phyloP scores from a whole-genome alignment of 805 yeast genomes.

The Schizosaccharomyces octosporus region DNA sequence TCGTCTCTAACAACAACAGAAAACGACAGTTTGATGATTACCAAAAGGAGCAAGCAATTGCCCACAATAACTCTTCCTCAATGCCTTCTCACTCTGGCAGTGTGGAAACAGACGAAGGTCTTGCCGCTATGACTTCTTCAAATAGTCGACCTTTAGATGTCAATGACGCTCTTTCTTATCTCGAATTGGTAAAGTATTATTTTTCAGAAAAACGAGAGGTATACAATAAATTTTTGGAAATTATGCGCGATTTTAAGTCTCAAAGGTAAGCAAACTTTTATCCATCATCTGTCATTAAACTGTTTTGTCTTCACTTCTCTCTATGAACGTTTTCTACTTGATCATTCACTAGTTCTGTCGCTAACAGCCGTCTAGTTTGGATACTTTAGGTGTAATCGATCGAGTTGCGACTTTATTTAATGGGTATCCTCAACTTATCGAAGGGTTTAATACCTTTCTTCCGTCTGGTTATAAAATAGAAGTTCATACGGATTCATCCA shows the following conservation, averaged over 20 bases:
- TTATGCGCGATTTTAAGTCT: conserved; percentile 88
- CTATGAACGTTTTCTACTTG: too few relatives aligned
- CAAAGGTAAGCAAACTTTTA: conserved; percentile 21
- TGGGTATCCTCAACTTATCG: conserved; percentile 78
- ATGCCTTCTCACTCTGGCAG: background rate
- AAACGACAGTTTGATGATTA: background rate
- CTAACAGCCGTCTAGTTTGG: background rate
- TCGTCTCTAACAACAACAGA: too few relatives aligned
- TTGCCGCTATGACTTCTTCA: background rate
- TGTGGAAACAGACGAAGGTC: background rate
- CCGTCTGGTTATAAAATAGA: conserved; percentile 90
- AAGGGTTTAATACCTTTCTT: conserved; percentile 88
- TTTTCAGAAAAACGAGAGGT: conserved; percentile 84
- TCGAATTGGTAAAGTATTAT: conserved; percentile 86
- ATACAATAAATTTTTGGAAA: conserved; percentile 83
- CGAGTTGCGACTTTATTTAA: conserved; percentile 74
- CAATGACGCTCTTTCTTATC: conserved; percentile 80
- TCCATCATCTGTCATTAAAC: too few relatives aligned
- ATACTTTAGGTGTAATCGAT: conserved; percentile 95
- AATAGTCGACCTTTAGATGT: conserved; percentile 51
- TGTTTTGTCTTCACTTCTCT: too few relatives aligned
- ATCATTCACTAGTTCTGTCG: too few relatives aligned
- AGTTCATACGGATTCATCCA: conserved; percentile 70
- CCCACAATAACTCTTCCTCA: background rate
- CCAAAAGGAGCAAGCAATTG: background rate